Evolutionary conservation across 2,329 filamentous ascomycete species (phyloP), one percentile per base, ranked within the genome.

Genomic region (Xylaria sp.): DNA sequence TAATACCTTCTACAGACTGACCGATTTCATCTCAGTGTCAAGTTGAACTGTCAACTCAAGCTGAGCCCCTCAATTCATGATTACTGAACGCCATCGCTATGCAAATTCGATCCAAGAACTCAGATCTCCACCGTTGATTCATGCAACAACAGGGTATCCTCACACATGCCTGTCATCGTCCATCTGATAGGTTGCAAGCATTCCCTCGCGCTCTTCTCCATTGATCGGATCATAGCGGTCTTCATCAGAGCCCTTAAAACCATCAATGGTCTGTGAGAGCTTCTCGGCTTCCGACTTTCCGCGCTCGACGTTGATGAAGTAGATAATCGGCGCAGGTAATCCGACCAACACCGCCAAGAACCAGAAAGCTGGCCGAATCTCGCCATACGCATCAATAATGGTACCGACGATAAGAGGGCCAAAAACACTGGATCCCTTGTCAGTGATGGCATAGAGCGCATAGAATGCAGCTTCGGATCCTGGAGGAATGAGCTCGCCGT

Each of bases 391-490:
- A 74, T 97, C 92, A 10, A 94, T 96, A 65, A 99, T 96, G 10
- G 87, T 85, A 1, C 92, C 94, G 0, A 99, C 94, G 71, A 99
- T 93, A 0, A 91, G 89, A 0, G 94, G 94, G 0, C 94, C 94
- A 73, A 99, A 97, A 1, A 97, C 81, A 71, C 90, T 95, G 19
- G 90, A 94, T 0, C 93, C 92, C 74, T 99, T 99, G 73, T 99
- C 94, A 1, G 94, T 97, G 64, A 97, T 97, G 42, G 94, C 94
- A 71, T 97, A 99, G 1, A 99, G 80, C 0, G 93, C 92, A 72
- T 96, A 99, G 71, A 99, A 99, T 0, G 93, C 92, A 0, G 94
- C 92, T 75, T 99, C 94, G 35, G 89, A 95, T 3, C 94, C 94
- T 0, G 91, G 91, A 1, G 94, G 94, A 58, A 99, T 96, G 59